Percentiles rank a stretch among this genome's conserved stretches.
phyloP scores from a whole-genome alignment of 1,284 basidiomycete genomes.

The Schizopora paradoxa region DNA sequence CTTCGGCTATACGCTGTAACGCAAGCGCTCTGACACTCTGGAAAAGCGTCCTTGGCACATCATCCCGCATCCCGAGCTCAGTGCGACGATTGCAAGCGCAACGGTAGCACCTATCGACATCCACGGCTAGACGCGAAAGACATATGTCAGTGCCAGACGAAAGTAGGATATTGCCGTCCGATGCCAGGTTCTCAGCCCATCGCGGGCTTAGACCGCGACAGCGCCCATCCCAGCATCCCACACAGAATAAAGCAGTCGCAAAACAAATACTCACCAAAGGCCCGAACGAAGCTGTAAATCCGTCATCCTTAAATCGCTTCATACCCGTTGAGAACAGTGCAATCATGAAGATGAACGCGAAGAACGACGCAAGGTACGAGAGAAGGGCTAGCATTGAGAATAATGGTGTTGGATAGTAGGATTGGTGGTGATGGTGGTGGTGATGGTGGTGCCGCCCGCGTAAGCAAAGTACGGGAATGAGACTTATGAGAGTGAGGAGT shows the following conservation, averaged over 20 bases:
- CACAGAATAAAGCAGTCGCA: background rate
- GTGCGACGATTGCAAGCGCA: constrained; percentile 21
- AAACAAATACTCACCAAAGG: constrained; percentile 23
- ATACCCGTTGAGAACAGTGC: constrained; percentile 25
- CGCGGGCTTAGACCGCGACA: too few species aligned
- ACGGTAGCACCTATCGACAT: constrained; percentile 27
- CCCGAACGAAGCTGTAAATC: constrained; percentile 24
- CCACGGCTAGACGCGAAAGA: constrained; percentile 25
- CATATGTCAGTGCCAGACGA: too few species aligned
- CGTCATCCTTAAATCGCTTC: constrained; percentile 22
- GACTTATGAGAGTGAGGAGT: constrained; percentile 20
- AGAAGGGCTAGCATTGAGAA: constrained; percentile 25
- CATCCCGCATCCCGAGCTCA: constrained; percentile 28
- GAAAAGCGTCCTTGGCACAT: constrained; percentile 24
- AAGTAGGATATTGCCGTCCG: too few species aligned
- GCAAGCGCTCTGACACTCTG: too few species aligned
- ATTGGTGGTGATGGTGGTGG: too few species aligned
- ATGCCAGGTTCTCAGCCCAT: too few species aligned
- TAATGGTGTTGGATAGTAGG: constrained; percentile 23
- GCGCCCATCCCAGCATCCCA: too few species aligned
- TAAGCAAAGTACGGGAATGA: constrained; percentile 25
- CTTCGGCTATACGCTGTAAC: too few species aligned
- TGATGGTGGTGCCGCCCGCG: constrained; percentile 18
- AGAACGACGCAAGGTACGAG: constrained; percentile 23
- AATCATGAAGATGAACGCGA: constrained; percentile 25